Evolutionary conservation across 2,329 filamentous ascomycete genomes (phyloP), one percentile per base, ranked within the genome.

Genomic region (Cladophialophora psammophila): DNA sequence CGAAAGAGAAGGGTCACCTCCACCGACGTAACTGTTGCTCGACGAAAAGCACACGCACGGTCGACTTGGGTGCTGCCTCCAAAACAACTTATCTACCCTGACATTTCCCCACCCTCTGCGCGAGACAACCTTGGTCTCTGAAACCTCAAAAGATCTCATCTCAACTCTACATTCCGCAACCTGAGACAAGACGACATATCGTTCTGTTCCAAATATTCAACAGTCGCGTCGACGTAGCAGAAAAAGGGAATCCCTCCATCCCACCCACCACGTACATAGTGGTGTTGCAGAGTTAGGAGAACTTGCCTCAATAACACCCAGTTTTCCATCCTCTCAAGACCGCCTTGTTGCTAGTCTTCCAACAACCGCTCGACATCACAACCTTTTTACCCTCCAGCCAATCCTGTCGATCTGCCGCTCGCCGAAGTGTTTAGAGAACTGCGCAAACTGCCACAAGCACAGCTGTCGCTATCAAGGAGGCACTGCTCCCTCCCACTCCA

Each of bases 351-450:
- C 26, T 34, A 18, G 36, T 20, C 48, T 64, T 13, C 35, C 35
- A 26, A 35, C 53, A 54, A 18, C 26, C 61, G 40, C 53, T 50
- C 60, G 55, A 42, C 38, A 45, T 59, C 42, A 60, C 63, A 66
- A 64, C 34, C 56, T 12, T 50, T 50, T 42, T 64, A 40, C 31
- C 55, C 58, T 48, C 66, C 65, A 66, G 61, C 59, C 63, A 64
- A 63, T 65, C 63, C 63, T 66, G 65, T 52, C 66, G 65, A 70
- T 72, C 70, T 72, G 68, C 70, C 70, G 70, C 65, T 68, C 68
- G 65, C 68, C 68, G 68, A 70, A 63, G 64, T 56, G 60, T 32
- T 69, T 68, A 62, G 66, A 70, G 63, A 53, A 60, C 54, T 66
- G 52, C 52, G 42, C 52, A 64, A 64, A 62, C 63, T 31, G 45